A percentile compares a stretch with the other conserved stretches of the same genome.
Evolutionary conservation across 148 eudicot genomes (phyloP).

Genomic region (Camellia lanceoleosa): DNA sequence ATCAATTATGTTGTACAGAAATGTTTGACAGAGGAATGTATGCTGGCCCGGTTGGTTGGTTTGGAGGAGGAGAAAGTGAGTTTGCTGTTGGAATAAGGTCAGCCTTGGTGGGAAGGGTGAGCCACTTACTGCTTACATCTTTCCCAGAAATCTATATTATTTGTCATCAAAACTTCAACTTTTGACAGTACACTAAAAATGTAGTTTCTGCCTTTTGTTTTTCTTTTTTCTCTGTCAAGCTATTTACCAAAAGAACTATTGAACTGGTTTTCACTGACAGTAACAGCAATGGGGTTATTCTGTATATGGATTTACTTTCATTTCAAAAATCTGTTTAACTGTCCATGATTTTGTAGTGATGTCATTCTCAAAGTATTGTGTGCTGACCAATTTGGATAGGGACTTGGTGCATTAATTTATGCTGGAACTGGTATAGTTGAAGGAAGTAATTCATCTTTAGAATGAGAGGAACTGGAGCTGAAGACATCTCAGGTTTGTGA

Average conservation of each 20-base stretch:
- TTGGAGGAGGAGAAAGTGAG: constrained; percentile 94
- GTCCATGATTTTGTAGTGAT: background rate
- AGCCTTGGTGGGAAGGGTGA: constrained; percentile 78
- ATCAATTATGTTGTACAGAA: constrained; percentile 44
- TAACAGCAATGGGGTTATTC: background rate
- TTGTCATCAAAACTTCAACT: background rate
- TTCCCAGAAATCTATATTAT: background rate
- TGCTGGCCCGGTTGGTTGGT: constrained; percentile 98
- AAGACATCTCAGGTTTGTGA: constrained; percentile 85
- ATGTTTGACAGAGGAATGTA: constrained; percentile 95
- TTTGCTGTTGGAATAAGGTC: constrained; percentile 97
- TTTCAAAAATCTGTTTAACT: background rate
- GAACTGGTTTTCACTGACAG: background rate
- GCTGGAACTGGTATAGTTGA: constrained; percentile 98
- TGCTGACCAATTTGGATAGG: constrained; percentile 33
- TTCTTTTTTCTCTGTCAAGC: background rate
- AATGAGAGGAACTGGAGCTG: constrained; percentile 95
- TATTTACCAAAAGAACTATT: background rate
- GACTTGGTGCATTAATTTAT: constrained; percentile 68
- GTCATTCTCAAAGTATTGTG: background rate
- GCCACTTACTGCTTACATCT: constrained; percentile 5
- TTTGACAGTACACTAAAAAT: background rate
- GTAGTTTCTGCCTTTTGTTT: background rate
- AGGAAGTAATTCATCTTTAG: constrained; percentile 76
- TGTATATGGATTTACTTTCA: background rate